Base-by-base conservation (phyloP, 2,329 filamentous ascomycete genomes). In the Trichoderma pleuroti region DNA sequence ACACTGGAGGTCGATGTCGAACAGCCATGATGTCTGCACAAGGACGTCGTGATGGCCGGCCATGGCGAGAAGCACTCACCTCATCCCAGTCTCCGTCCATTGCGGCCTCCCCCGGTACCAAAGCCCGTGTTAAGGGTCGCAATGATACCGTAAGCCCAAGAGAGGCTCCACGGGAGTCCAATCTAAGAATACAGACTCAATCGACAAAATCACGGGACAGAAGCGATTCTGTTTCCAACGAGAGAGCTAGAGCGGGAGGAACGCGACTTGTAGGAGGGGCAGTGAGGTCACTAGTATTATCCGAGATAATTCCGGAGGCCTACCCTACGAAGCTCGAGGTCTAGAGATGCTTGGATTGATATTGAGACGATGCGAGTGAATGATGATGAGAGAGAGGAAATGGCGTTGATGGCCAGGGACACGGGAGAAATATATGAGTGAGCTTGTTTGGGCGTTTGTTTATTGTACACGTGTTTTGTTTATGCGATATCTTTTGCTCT, bases 1-100 rank as follows among this genome's bases (percentile, higher is more conserved):
- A 71, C 39, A 42, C 26, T 28, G 14, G 9, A 30, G 21, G 21
- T 12, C 18, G n/a, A 57, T 42, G 5, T 16, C 11, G 6, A 21
- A 24, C 66, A n/a, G 39, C 30, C 39, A 4, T 28, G 26, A 42
- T 28, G 32, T 10, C n/a, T 42, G 32, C 16, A n/a, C 56, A 21
- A 34, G 18, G 18, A 34, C 5, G 32, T 26, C 30, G 66, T 57
- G 11, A 61, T 24, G 24, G 56, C 18, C 14, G 32, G 32, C 32
- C n/a, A 26, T 42, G 3, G 54, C 49, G 68, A 36, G 24, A 26
- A 12, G 54, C 39, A 71, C 86, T 78, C 81, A 88, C 88, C 86
- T 91, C 88, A 82, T 89, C 88, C 88, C 88, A 91, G 81, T 90
- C 88, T 80, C 85, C 87, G 81, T 91, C 88, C 88, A 90, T 90